Conservation (phyloP, 345 rosid species). For the Hevea brasiliensis region DNA sequence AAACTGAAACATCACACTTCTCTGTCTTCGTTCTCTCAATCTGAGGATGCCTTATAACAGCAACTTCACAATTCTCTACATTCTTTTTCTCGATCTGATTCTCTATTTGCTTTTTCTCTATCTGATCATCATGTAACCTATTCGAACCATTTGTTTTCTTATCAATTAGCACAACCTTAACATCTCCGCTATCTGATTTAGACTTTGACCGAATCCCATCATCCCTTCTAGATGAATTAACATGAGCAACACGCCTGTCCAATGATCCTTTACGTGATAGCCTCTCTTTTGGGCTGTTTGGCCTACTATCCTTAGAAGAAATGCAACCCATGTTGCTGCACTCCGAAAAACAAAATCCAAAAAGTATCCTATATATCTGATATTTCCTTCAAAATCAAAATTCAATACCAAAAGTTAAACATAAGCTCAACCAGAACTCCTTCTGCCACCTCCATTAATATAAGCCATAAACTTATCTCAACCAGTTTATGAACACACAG, state of each 20-base stretch:
- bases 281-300: slow-evolving; percentile 48
- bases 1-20: slow-evolving; percentile 30
- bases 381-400: slow-evolving; percentile 23
- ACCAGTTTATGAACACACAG: slow-evolving; percentile 22
- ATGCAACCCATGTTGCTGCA: slow-evolving; percentile 67
- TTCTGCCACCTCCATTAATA: not conserved
- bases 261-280: slow-evolving; percentile 47
- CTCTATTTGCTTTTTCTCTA: slow-evolving; percentile 39
- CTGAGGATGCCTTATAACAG: not conserved
- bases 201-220: slow-evolving; percentile 44
- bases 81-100: slow-evolving; percentile 29
- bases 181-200: slow-evolving; percentile 45
- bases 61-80: slow-evolving; percentile 16
- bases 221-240: slow-evolving; percentile 61
- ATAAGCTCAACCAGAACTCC: not conserved
- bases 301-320: slow-evolving; percentile 56
- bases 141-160: slow-evolving; percentile 50
- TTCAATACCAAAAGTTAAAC: slow-evolving; percentile 22
- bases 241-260: slow-evolving; percentile 56
- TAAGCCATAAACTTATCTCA: not conserved
- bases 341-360: not conserved
- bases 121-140: slow-evolving; percentile 46
- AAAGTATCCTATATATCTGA: not conserved
- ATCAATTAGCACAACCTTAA: slow-evolving; percentile 51
- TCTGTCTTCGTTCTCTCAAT: slow-evolving; percentile 27